These are phyloP conservation scores for Aspergillaceae sp. DNA, from an alignment of 2,329 filamentous ascomycete species.

Conservation along the genomic window DNA sequence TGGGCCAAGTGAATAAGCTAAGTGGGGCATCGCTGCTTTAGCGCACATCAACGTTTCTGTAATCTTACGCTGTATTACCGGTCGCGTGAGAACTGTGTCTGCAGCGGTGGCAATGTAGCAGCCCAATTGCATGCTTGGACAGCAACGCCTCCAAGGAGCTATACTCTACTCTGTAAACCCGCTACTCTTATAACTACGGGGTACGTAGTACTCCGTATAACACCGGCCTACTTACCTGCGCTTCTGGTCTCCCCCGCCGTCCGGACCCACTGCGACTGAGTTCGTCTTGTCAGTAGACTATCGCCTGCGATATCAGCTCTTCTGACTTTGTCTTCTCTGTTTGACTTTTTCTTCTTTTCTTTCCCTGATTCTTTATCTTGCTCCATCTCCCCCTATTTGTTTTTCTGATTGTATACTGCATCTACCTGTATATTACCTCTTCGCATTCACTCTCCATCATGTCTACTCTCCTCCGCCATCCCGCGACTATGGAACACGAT, in stretches of 20 bases:
- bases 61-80: too few species aligned
- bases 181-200: background rate
- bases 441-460: conserved; percentile 6
- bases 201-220: background rate
- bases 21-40: too few species aligned
- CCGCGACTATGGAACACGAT: conserved; percentile 10
- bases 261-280: background rate
- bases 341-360: background rate
- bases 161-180: background rate
- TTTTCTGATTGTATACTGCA: too few species aligned
- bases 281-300: background rate
- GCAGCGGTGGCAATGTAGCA: too few species aligned
- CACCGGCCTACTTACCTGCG: background rate
- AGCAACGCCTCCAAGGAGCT: background rate
- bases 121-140: too few species aligned
- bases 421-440: too few species aligned
- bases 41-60: too few species aligned
- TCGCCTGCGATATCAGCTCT: background rate
- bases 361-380: conserved; percentile 1
- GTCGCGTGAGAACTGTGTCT: too few species aligned
- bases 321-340: background rate
- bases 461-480: conserved; percentile 10
- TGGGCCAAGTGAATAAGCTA: too few species aligned
- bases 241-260: background rate
- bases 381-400: background rate